Base-by-base conservation (phyloP, 192 early-diverging fungal species). In the Backusella australiensis region DNA sequence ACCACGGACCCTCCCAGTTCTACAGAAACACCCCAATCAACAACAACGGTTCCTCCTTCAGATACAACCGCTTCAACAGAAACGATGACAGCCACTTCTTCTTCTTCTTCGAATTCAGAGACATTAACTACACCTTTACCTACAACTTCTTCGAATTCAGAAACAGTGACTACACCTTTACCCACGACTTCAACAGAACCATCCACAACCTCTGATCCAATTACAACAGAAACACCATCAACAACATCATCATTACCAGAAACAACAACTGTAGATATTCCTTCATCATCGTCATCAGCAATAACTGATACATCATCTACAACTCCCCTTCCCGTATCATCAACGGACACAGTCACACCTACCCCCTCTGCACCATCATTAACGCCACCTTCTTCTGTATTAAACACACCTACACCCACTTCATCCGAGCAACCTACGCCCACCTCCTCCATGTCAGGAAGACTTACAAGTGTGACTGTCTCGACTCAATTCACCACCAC, bases 401-500 rank as follows among this genome's bases (percentile, higher is more conserved):
- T 32, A 6, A 34, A 65, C 8, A 34, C 39, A 49, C 56, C 59
- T n/a, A 44, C 65, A n/a, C 26, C 32, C 17, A 74, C 38, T 29
- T 23, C 65, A 6, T n/a, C 41, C 6, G 11, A 49, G 1, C 15
- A 49, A 53, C 42, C 8, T 2, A 59, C 71, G 17, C 23, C 71
- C 17, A 21, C 26, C 12, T 38, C 67, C 3, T 66, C 49, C 29
- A n/a, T 71, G 52, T 70, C 49, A 34, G 35, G 39, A 23, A 35
- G 59, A 26, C 32, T 63, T 34, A 38, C 36, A 9, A 52, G 71
- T 32, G 11, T 71, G 34, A 75, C 46, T 11, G 49, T 59, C 26
- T 38, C 49, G 3, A 59, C 74, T 19, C n/a, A 59, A 35, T 29
- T 63, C 72, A 49, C 79, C n/a, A 44, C 69, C 8, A 39, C 68